phyloP scores from a whole-genome alignment of 1,284 basidiomycete species.

The Ustilago shanxiensis region DNA sequence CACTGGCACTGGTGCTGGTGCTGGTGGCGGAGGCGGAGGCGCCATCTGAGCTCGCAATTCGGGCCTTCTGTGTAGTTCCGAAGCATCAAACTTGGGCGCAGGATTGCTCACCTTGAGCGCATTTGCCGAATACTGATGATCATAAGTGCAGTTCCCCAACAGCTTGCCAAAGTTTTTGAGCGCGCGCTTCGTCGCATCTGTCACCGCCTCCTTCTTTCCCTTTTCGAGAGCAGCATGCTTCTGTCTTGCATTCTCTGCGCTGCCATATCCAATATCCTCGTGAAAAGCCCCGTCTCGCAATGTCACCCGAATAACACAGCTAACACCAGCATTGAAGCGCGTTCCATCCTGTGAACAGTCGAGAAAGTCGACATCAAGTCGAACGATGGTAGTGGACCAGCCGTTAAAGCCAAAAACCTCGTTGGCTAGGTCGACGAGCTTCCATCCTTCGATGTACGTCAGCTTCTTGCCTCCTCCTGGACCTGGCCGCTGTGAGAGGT shows the following conservation, averaged over 20 bases:
- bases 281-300: slow-evolving; percentile 89
- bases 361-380: slow-evolving; percentile 77
- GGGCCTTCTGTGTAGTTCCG: slow-evolving; percentile 49
- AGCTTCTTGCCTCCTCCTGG: slow-evolving; percentile 80
- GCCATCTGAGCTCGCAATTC: slow-evolving; percentile 33
- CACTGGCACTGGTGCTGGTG: not conserved
- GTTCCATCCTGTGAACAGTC: slow-evolving; percentile 75
- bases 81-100: slow-evolving; percentile 53
- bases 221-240: slow-evolving; percentile 92
- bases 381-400: slow-evolving; percentile 89
- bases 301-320: slow-evolving; percentile 87
- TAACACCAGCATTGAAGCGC: slow-evolving; percentile 80
- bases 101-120: slow-evolving; percentile 76
- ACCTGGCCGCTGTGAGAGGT: slow-evolving; percentile 87
- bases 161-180: slow-evolving; percentile 93
- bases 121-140: slow-evolving; percentile 87
- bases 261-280: slow-evolving; percentile 84
- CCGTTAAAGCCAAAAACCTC: slow-evolving; percentile 99
- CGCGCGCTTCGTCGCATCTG: slow-evolving; percentile 90
- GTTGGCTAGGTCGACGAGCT: slow-evolving; percentile 80
- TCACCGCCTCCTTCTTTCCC: slow-evolving; percentile 98
- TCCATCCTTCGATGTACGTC: slow-evolving; percentile 97
- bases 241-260: slow-evolving; percentile 84
- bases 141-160: slow-evolving; percentile 91
- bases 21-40: slow-evolving; percentile 20